These are phyloP conservation scores for Fragaria nilgerrensis DNA, from an alignment of 306 rosid species.

Conservation along the genomic window DNA sequence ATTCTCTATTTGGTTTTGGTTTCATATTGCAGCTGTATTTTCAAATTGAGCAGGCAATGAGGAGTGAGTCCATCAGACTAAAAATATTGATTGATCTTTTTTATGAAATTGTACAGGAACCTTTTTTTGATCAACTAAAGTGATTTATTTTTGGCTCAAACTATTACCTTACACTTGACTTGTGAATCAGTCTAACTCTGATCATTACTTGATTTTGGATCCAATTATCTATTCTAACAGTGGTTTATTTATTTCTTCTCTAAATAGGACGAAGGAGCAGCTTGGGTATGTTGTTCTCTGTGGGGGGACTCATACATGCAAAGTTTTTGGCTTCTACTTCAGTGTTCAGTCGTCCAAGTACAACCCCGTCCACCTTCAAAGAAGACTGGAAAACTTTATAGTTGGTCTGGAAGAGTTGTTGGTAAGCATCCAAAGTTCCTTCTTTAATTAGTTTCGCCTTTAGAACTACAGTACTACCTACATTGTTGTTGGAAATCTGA, in stretches of 20 bases:
- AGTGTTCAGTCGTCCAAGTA: conserved; percentile 80
- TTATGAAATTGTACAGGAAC: conserved; percentile 82
- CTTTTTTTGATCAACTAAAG: conserved; percentile 91
- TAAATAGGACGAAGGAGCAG: conserved; percentile 91
- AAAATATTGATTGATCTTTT: conserved; percentile 76
- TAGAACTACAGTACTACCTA: neutral
- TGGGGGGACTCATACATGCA: conserved; percentile 59
- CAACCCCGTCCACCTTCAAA: conserved; percentile 73
- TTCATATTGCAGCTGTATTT: conserved; percentile 77
- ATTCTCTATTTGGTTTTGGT: conserved; percentile 21
- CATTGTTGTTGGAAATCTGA: neutral
- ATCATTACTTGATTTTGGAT: neutral
- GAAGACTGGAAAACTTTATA: conserved; percentile 73
- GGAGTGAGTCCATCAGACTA: conserved; percentile 56
- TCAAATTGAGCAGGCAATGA: conserved; percentile 75
- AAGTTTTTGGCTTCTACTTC: conserved; percentile 79
- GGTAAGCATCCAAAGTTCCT: conserved; percentile 43
- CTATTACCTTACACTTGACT: neutral
- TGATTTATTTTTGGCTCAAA: conserved; percentile 35
- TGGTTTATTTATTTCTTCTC: conserved; percentile 22
- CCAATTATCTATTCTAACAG: conserved; percentile 10
- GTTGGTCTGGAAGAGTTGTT: conserved; percentile 65
- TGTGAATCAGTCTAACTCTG: neutral
- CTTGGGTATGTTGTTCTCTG: conserved; percentile 89
- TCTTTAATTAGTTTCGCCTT: conserved; percentile 9